Evolutionary conservation across 1,139 yeast genomes (phyloP).

Genomic region (Kodamaea ohmeri): DNA sequence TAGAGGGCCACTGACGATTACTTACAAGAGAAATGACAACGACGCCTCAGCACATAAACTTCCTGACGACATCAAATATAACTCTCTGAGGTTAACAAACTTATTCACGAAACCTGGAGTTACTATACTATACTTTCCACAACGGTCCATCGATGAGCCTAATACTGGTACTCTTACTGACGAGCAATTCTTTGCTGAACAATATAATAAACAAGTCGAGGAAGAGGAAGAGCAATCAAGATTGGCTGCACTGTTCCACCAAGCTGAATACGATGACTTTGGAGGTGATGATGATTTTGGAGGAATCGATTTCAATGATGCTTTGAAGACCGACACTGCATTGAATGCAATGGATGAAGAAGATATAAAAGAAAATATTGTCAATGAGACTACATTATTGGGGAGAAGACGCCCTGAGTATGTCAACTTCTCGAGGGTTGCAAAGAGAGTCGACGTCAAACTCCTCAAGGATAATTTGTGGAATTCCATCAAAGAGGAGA

Average conservation of each 20-base stretch:
- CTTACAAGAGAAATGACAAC: constrained; percentile 27
- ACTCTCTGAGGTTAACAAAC: constrained; percentile 64
- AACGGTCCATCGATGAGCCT: constrained; percentile 15
- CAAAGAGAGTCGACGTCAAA: constrained; percentile 83
- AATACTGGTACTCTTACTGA: constrained; percentile 42
- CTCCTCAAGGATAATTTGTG: constrained; percentile 80
- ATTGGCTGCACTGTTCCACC: constrained; percentile 42
- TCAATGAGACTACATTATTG: constrained; percentile 12
- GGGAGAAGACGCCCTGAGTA: constrained; percentile 51
- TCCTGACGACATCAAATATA: constrained; percentile 74
- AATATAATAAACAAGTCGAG: constrained; percentile 49
- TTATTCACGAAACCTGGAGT: constrained; percentile 67
- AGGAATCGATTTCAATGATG: constrained; percentile 48
- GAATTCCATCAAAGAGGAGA: constrained; percentile 46
- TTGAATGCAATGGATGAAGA: constrained; percentile 16
- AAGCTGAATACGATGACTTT: constrained; percentile 44
- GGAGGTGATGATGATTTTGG: constrained; percentile 40
- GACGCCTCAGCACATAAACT: constrained; percentile 43
- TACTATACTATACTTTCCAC: constrained; percentile 33
- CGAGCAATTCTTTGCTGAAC: constrained; percentile 73
- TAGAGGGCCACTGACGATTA: constrained; percentile 27
- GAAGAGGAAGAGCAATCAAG: constrained; percentile 30
- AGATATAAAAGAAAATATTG: constrained; percentile 15
- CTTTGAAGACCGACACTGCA: constrained; percentile 28
- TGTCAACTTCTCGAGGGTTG: constrained; percentile 73